A percentile compares a stretch with the other conserved stretches of the same genome.
These are phyloP conservation scores for Wallacemonas sp. DNA, from an alignment of 208 protist species.

Conservation along the genomic window DNA sequence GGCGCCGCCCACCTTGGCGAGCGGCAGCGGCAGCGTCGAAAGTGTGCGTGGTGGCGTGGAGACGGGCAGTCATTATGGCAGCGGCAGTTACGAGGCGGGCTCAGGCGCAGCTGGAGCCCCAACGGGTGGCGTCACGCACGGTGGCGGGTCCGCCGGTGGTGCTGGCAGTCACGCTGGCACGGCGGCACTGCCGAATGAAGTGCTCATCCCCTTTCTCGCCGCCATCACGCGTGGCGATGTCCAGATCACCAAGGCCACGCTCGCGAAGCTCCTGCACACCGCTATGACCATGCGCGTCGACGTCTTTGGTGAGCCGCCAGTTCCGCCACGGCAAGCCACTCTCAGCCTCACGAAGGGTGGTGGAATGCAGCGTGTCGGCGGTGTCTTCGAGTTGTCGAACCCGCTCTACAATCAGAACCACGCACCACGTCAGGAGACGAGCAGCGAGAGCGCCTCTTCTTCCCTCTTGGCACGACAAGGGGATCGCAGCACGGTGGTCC, in stretches of 20 bases:
- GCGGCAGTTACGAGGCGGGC: not conserved
- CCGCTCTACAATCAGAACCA: slow-evolving; percentile 41
- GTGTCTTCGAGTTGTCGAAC: slow-evolving; percentile 32
- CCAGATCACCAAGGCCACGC: slow-evolving; percentile 51
- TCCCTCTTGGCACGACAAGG: too few species aligned
- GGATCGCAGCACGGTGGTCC: too few species aligned
- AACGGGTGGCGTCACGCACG: not conserved
- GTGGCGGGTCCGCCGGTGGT: not conserved
- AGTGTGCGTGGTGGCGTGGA: not conserved
- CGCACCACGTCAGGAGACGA: too few species aligned
- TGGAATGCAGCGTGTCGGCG: slow-evolving; percentile 22
- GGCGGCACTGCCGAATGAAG: slow-evolving; percentile 61
- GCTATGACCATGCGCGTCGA: slow-evolving; percentile 65
- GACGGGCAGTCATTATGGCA: not conserved
- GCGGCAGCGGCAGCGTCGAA: slow-evolving; percentile 14
- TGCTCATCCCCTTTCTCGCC: slow-evolving; percentile 78
- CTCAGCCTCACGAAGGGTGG: slow-evolving; percentile 40
- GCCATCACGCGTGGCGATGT: slow-evolving; percentile 72
- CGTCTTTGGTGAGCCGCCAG: slow-evolving; percentile 87
- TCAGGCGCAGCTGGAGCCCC: not conserved
- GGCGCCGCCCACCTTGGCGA: slow-evolving; percentile 62
- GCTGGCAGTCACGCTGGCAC: slow-evolving; percentile 17
- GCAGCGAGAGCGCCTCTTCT: too few species aligned
- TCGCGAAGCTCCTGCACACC: slow-evolving; percentile 58
- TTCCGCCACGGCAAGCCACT: slow-evolving; percentile 44